phyloP scores from a whole-genome alignment of 768 basidiomycete genomes.

The Tylopilus sp. region DNA sequence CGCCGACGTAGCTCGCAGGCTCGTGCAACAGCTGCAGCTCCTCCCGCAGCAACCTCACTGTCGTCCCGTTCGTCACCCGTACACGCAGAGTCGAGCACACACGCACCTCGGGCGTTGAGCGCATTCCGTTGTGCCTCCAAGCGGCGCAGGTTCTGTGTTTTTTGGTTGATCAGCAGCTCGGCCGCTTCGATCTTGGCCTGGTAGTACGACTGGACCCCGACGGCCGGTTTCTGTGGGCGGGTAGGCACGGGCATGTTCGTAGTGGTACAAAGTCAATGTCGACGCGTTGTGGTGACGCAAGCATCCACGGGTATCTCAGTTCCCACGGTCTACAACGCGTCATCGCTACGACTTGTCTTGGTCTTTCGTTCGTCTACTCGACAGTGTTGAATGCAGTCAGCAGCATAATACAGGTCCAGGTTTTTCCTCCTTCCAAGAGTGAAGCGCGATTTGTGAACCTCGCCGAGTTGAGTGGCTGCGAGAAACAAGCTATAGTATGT shows the following conservation, averaged over 20 bases:
- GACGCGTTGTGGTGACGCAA: constrained; percentile 1
- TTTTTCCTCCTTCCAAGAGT: no score
- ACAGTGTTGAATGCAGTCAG: no score
- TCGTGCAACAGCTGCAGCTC: constrained; percentile 92
- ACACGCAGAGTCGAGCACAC: background rate
- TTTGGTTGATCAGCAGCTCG: constrained; percentile 91
- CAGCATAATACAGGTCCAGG: no score
- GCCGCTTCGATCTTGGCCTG: constrained; percentile 94
- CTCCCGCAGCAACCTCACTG: constrained; percentile 87
- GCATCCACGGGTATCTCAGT: background rate
- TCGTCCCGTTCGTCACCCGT: background rate
- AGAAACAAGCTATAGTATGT: no score
- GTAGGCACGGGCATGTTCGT: constrained; percentile 39
- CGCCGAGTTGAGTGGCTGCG: no score
- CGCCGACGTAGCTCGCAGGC: constrained; percentile 96
- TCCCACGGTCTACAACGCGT: background rate
- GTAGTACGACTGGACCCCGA: constrained; percentile 85
- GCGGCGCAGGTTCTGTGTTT: constrained; percentile 92
- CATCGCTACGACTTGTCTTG: no score
- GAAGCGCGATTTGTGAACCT: no score
- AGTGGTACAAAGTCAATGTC: background rate
- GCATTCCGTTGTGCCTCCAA: constrained; percentile 98
- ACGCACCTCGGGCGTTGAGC: constrained; percentile 86
- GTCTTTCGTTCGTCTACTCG: no score
- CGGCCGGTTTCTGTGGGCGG: constrained; percentile 41